Evolutionary conservation across 1,284 basidiomycete species (phyloP).

Genomic region (Cystobasidium sp.): DNA sequence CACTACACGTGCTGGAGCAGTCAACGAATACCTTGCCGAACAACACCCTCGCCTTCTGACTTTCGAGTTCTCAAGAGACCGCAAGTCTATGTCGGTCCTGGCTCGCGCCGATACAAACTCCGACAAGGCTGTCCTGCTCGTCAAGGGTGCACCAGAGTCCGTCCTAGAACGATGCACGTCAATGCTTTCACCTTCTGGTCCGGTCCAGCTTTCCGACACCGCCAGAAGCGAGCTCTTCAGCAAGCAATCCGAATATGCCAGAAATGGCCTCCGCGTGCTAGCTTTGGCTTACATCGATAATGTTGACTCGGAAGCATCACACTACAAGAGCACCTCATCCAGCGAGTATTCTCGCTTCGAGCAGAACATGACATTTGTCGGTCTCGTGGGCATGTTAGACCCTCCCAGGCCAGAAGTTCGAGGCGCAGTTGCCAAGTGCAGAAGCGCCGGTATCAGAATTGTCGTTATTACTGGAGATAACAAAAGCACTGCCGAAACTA

Average conservation of each 20-base stretch:
- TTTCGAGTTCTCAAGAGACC: conserved; percentile 96
- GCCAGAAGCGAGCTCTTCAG: conserved; percentile 67
- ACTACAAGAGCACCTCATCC: conserved; percentile 78
- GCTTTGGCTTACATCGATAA: conserved; percentile 86
- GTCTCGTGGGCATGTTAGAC: conserved; percentile 96
- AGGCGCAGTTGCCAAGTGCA: conserved; percentile 84
- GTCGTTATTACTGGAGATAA: conserved; percentile 99
- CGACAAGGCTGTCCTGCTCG: conserved; percentile 68
- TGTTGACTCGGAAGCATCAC: conserved; percentile 72
- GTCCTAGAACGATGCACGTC: conserved; percentile 85
- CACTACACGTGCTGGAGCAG: conserved; percentile 72
- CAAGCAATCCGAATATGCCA: conserved; percentile 74
- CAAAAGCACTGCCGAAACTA: conserved; percentile 96
- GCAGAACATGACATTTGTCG: conserved; percentile 87
- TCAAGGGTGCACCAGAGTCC: conserved; percentile 95
- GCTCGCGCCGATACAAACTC: conserved; percentile 65
- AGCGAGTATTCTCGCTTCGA: conserved; percentile 88
- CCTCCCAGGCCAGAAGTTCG: conserved; percentile 94
- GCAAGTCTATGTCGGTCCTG: conserved; percentile 98
- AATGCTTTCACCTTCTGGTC: conserved; percentile 70
- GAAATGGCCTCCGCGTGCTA: conserved; percentile 82
- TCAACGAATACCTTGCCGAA: conserved; percentile 80
- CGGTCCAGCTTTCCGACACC: conserved; percentile 67
- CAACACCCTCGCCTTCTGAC: conserved; percentile 80
- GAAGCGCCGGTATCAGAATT: conserved; percentile 90